Percentiles rank a stretch among this genome's conserved stretches.
Evolutionary conservation across 331 rosid genomes (phyloP).

Genomic region (Malus hybrid): DNA sequence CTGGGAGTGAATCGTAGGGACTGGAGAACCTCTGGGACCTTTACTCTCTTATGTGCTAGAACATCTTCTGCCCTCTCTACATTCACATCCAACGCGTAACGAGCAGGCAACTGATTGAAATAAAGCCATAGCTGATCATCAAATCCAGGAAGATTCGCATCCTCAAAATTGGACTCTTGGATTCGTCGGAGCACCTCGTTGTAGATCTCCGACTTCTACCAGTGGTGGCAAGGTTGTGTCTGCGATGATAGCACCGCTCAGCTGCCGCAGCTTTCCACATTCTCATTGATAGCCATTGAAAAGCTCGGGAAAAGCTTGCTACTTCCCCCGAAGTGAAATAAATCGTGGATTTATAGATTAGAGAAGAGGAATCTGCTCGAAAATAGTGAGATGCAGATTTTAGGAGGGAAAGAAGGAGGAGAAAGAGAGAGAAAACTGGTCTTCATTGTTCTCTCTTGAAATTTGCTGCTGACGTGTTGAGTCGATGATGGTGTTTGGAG

Average conservation of each 20-base stretch:
- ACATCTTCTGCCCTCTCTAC: no score
- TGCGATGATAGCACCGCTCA: slow-evolving; percentile 49
- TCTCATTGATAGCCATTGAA: slow-evolving; percentile 69
- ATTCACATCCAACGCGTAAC: slow-evolving; percentile 26
- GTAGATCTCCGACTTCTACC: slow-evolving; percentile 78
- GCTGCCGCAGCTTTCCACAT: slow-evolving; percentile 90
- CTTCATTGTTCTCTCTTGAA: no score
- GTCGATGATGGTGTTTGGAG: no score
- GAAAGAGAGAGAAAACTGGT: neutral
- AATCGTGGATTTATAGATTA: neutral
- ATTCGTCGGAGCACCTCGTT: slow-evolving; percentile 83
- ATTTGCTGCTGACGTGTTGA: no score
- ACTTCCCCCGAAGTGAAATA: no score
- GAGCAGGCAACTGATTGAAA: slow-evolving; percentile 88
- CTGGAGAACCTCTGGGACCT: no score
- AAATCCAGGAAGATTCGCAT: slow-evolving; percentile 72
- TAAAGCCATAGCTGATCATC: slow-evolving; percentile 92
- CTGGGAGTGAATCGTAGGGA: no score
- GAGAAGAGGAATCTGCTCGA: neutral
- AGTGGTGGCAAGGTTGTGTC: slow-evolving; percentile 48
- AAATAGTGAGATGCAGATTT: neutral
- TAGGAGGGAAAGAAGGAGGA: neutral
- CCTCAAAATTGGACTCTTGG: slow-evolving; percentile 57
- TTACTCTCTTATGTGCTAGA: no score
- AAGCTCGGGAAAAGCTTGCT: neutral